Evolutionary conservation across 192 early-diverging fungal genomes (phyloP).

Genomic region (Gamsiella multidivaricata): DNA sequence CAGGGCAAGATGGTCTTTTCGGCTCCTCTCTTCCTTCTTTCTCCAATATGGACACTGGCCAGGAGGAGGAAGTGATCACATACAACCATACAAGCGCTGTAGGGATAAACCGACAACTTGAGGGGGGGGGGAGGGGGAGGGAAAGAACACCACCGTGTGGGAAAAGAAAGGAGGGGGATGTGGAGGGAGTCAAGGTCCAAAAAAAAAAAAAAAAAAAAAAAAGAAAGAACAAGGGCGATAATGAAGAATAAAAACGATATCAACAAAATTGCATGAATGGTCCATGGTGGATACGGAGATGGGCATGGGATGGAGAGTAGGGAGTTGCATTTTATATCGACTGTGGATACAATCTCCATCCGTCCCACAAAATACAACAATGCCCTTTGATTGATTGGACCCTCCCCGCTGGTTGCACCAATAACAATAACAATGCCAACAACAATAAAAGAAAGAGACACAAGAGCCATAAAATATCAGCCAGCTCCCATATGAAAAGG

Average conservation of each 20-base stretch:
- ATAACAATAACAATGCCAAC: background rate
- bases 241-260: background rate
- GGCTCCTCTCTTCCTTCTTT: too few relatives aligned
- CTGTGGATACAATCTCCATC: too few relatives aligned
- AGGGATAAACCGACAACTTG: background rate
- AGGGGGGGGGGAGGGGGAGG: background rate
- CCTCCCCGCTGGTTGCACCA: slow-evolving; percentile 7
- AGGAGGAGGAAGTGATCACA: background rate
- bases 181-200: too few relatives aligned
- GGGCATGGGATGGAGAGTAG: background rate
- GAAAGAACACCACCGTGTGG: background rate
- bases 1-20: too few relatives aligned
- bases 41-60: background rate
- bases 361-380: too few relatives aligned
- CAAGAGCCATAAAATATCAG: too few relatives aligned
- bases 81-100: too few relatives aligned
- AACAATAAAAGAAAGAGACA: background rate
- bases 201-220: too few relatives aligned
- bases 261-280: slow-evolving; percentile 16
- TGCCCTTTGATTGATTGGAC: background rate
- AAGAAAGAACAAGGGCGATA: background rate
- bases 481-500: too few relatives aligned
- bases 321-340: too few relatives aligned
- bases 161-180: background rate
- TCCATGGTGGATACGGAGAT: background rate